A percentile compares a stretch with the other conserved stretches of the same genome.
Evolutionary conservation across 1,139 yeast genomes (phyloP).

Genomic region (Yamadazyma triangularis): DNA sequence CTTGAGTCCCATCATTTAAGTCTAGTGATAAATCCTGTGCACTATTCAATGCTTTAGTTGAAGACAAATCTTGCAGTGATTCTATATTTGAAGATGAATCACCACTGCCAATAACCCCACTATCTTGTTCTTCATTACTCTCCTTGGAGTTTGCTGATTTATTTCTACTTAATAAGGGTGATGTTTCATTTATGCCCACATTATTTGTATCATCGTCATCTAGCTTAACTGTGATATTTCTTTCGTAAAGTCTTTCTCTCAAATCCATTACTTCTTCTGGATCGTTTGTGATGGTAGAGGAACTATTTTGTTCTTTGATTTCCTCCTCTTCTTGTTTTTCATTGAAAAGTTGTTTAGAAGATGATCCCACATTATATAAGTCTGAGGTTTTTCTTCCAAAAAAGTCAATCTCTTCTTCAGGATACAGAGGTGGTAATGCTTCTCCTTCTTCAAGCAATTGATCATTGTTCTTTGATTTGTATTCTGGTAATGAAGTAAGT

Average conservation of each 20-base stretch:
- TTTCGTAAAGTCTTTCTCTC: conserved; percentile 35
- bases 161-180: conserved; percentile 3
- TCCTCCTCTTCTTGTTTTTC: conserved; percentile 12
- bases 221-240: conserved; percentile 11
- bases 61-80: neutral
- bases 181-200: conserved; percentile 17
- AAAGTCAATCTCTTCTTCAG: conserved; percentile 59
- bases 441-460: conserved; percentile 68
- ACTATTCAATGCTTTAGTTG: neutral
- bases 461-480: conserved; percentile 23
- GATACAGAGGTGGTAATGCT: conserved; percentile 65
- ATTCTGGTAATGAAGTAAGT: conserved; percentile 38
- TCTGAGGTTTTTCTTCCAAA: conserved; percentile 43
- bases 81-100: neutral
- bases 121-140: conserved; percentile 42
- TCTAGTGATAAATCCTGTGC: neutral
- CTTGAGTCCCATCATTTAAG: too few species aligned
- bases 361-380: conserved; percentile 17
- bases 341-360: conserved; percentile 15
- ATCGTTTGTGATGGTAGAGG: conserved; percentile 25
- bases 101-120: too few species aligned
- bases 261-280: conserved; percentile 40
- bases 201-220: conserved; percentile 1
- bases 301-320: conserved; percentile 23
- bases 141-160: conserved; percentile 21